Evolutionary conservation across 345 rosid genomes (phyloP).

Genomic region (Populus deltoides): DNA sequence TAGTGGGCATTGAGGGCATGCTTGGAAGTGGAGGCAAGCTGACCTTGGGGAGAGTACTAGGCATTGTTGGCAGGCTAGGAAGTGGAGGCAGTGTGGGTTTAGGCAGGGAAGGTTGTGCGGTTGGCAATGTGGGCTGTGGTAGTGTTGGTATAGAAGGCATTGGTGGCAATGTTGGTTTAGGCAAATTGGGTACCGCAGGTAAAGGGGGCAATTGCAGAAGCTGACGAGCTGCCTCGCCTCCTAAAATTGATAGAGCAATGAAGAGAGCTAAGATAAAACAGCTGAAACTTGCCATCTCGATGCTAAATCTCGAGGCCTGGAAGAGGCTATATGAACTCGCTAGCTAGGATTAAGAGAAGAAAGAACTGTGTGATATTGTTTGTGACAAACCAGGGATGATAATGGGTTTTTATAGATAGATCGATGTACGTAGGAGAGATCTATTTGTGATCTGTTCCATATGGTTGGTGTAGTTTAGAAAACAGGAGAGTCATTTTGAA

Average conservation of each 20-base stretch:
- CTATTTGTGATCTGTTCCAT: no score
- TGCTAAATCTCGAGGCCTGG: background rate
- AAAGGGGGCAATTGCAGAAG: constrained; percentile 23
- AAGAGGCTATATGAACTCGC: no score
- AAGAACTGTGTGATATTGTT: no score
- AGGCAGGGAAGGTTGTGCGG: background rate
- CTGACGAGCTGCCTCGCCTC: constrained; percentile 28
- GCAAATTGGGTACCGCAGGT: constrained; percentile 22
- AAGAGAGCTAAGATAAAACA: constrained; percentile 1
- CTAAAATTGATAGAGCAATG: constrained; percentile 15
- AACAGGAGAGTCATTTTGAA: no score
- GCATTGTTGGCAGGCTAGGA: constrained; percentile 9
- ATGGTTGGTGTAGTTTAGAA: no score
- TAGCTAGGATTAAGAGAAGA: no score
- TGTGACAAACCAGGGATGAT: background rate
- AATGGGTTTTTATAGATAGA: no score
- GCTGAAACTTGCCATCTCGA: background rate
- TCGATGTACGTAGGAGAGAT: no score
- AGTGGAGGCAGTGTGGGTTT: background rate
- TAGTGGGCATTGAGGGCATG: background rate
- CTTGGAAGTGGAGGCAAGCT: no score
- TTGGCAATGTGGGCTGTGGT: constrained; percentile 14
- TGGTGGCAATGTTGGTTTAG: constrained; percentile 9
- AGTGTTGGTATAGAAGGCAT: constrained; percentile 15
- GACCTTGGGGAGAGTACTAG: constrained; percentile 1